Conservation (phyloP, 2,329 filamentous ascomycete genomes). For the Zelopaecilomyces penicillatus region DNA sequence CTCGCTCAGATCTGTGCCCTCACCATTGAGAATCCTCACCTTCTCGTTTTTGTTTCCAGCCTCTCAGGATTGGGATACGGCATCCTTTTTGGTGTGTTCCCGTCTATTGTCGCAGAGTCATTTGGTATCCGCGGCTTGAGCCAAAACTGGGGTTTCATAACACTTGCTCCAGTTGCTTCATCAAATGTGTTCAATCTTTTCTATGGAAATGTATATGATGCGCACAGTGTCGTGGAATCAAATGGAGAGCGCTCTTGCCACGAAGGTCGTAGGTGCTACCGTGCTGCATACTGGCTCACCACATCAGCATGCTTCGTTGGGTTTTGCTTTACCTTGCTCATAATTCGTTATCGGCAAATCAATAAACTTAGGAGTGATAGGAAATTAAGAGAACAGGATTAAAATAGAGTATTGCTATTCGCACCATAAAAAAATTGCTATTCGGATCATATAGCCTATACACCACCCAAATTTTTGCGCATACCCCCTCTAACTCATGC, state of each 20-base stretch:
- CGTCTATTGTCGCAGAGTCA: constrained; percentile 78
- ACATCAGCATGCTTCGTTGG: constrained; percentile 63
- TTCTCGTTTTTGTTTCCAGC: constrained; percentile 69
- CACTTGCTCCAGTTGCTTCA: constrained; percentile 74
- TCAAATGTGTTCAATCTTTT: constrained; percentile 90
- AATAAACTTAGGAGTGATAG: constrained; percentile 26
- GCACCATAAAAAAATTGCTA: no score
- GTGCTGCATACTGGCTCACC: constrained; percentile 71
- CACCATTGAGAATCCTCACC: constrained; percentile 65
- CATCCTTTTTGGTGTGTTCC: constrained; percentile 88
- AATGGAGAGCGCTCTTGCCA: constrained; percentile 66
- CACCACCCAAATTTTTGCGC: no score
- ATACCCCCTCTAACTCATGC: no score
- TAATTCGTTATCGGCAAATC: constrained; percentile 52
- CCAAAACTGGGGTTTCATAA: constrained; percentile 97
- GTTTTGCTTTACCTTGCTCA: constrained; percentile 60
- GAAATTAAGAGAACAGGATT: constrained; percentile 7
- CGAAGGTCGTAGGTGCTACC: constrained; percentile 74
- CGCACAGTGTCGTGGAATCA: constrained; percentile 60
- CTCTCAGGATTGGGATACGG: constrained; percentile 87
- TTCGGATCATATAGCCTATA: no score
- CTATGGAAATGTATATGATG: constrained; percentile 78
- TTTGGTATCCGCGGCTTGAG: constrained; percentile 86
- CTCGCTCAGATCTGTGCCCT: constrained; percentile 71
- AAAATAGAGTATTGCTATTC: no score